Evolutionary conservation across 306 rosid species (phyloP).

Genomic region (Crotalaria pallida): DNA sequence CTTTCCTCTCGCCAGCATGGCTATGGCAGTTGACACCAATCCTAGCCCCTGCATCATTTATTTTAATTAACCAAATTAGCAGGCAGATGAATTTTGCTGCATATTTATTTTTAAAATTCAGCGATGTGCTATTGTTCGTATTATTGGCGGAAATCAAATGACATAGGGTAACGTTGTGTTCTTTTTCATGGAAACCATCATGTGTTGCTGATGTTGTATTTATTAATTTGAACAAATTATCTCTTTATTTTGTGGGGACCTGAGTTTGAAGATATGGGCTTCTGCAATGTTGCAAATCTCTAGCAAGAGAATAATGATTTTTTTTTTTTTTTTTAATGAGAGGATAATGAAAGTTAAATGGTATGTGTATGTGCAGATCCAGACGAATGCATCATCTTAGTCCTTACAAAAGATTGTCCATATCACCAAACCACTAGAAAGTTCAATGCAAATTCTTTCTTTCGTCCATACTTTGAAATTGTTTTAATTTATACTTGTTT

Average conservation of each 20-base stretch:
- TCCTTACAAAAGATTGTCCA: not conserved
- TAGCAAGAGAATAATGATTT: not conserved
- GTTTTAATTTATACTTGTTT: not conserved
- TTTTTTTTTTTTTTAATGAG: too few relatives aligned
- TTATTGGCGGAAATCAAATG: not conserved
- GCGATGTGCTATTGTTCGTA: not conserved
- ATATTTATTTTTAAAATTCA: not conserved
- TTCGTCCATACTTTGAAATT: not conserved
- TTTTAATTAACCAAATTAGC: not conserved
- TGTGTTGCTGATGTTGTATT: too few relatives aligned
- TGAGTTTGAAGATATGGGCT: not conserved
- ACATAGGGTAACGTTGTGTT: not conserved
- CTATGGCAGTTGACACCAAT: constrained; percentile 66
- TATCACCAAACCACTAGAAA: not conserved
- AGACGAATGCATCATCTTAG: not conserved
- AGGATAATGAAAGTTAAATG: not conserved
- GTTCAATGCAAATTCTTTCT: not conserved
- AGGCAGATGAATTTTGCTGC: not conserved
- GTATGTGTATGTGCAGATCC: not conserved
- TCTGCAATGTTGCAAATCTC: not conserved
- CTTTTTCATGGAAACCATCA: not conserved
- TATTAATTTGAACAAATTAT: not conserved
- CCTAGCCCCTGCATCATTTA: constrained; percentile 53
- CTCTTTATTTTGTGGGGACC: not conserved
- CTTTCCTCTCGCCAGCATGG: constrained; percentile 25